These are phyloP conservation scores for Aspergillus caelatus DNA, from an alignment of 2,329 filamentous ascomycete species.

Conservation along the genomic window DNA sequence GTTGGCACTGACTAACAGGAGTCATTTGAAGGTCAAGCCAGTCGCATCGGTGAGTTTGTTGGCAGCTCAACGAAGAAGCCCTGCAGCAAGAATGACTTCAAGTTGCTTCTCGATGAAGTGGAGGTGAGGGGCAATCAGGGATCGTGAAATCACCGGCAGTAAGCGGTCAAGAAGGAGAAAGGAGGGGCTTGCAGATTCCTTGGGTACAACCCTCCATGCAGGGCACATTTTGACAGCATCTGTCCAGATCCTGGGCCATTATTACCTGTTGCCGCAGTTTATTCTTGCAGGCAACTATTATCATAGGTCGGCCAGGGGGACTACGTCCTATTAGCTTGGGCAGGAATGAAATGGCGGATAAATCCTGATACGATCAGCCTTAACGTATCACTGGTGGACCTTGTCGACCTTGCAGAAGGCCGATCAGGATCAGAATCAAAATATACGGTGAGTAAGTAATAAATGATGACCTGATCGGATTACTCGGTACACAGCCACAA, in stretches of 20 bases:
- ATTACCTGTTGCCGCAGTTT: conserved; percentile 19
- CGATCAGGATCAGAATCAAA: conserved; percentile 6
- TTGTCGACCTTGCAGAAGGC: conserved; percentile 24
- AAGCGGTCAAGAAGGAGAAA: conserved; percentile 15
- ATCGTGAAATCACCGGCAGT: conserved; percentile 15
- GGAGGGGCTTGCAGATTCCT: conserved; percentile 14
- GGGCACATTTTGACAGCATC: conserved; percentile 18
- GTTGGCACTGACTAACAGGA: conserved; percentile 2
- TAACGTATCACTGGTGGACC: conserved; percentile 16
- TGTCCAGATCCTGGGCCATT: conserved; percentile 17
- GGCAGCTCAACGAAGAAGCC: conserved; percentile 3
- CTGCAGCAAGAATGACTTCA: conserved; percentile 10
- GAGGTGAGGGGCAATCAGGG: conserved; percentile 15
- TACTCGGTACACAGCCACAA: conserved; percentile 18
- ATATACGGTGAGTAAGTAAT: conserved; percentile 27
- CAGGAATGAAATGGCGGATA: conserved; percentile 24
- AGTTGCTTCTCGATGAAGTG: conserved; percentile 1
- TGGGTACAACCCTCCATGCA: conserved; percentile 9
- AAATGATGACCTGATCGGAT: conserved; percentile 14
- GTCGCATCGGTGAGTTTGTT: conserved; percentile 11
- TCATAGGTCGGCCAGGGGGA: conserved; percentile 15
- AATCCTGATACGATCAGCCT: conserved; percentile 16
- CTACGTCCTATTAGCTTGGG: conserved; percentile 23
- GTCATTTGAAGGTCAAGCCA: neutral
- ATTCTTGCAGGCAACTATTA: conserved; percentile 6